phyloP scores from a whole-genome alignment of 1,139 yeast genomes.

The Taphrina populina region DNA sequence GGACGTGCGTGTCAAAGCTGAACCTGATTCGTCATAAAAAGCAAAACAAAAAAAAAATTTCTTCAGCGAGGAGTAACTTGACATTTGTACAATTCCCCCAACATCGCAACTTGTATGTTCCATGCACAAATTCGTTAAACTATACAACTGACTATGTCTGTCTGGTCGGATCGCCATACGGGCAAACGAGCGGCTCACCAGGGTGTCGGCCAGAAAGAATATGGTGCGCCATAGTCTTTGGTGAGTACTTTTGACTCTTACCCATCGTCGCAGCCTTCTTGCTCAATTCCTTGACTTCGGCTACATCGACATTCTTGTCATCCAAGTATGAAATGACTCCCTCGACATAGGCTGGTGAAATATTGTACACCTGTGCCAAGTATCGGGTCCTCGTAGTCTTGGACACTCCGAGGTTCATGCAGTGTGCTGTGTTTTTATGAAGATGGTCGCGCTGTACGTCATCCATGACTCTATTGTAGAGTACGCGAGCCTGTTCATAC shows the following conservation, averaged over 20 bases:
- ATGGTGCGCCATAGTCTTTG: conserved; percentile 19
- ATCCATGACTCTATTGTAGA: conserved; percentile 25
- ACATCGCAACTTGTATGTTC: no score
- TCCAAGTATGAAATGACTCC: conserved; percentile 14
- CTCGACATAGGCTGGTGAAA: conserved; percentile 18
- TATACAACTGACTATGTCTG: conserved; percentile 1
- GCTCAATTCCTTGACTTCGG: conserved; percentile 13
- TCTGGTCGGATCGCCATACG: conserved; percentile 9
- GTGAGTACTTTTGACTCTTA: conserved; percentile 19
- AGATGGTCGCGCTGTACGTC: conserved; percentile 13
- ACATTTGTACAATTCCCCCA: neutral
- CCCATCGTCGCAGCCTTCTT: conserved; percentile 22
- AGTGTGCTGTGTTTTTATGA: conserved; percentile 28
- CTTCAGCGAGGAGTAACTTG: neutral
- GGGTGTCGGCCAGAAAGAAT: conserved; percentile 12
- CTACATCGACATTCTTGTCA: conserved; percentile 17
- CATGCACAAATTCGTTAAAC: neutral
- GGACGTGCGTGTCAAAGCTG: conserved; percentile 24
- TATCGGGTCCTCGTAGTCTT: conserved; percentile 15
- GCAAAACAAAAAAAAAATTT: neutral
- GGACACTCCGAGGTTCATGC: conserved; percentile 20
- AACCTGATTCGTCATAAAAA: neutral
- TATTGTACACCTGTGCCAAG: conserved; percentile 19
- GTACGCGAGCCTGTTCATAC: conserved; percentile 27
- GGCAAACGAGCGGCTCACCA: conserved; percentile 14